Percentiles rank a stretch among this genome's conserved stretches.
These are phyloP conservation scores for Agaricus blazei DNA, from an alignment of 768 basidiomycete genomes.

Conservation along the genomic window DNA sequence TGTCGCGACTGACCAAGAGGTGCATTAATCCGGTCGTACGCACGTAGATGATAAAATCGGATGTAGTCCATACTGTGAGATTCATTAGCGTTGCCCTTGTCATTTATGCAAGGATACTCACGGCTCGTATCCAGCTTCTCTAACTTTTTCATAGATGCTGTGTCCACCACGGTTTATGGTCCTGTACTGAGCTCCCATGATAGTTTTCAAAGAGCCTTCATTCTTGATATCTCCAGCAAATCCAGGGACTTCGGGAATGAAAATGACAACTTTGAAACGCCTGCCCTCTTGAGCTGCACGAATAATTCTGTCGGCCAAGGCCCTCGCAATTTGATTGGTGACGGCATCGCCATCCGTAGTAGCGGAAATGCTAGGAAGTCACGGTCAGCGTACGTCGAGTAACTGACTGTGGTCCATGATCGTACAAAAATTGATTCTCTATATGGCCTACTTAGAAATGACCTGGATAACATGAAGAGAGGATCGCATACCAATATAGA, in stretches of 20 bases:
- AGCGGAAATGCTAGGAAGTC: conserved; percentile 62
- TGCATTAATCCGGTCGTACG: conserved; percentile 88
- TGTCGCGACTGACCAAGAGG: conserved; percentile 43
- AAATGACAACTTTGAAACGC: conserved; percentile 85
- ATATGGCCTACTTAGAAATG: conserved; percentile 11
- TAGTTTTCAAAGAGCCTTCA: conserved; percentile 61
- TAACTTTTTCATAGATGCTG: conserved; percentile 81
- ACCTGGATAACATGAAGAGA: neutral
- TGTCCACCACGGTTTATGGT: conserved; percentile 87
- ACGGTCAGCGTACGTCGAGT: neutral
- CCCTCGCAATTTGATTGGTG: conserved; percentile 77
- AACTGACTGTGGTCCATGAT: neutral
- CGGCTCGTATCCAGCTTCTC: conserved; percentile 76
- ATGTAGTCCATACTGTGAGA: conserved; percentile 69
- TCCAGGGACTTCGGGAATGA: conserved; percentile 89
- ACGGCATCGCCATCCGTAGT: conserved; percentile 62
- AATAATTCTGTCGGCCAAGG: conserved; percentile 81
- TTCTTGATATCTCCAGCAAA: conserved; percentile 80
- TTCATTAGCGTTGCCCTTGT: neutral
- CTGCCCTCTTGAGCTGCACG: conserved; percentile 62
- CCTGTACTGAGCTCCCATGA: conserved; percentile 85
- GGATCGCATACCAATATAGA: conserved; percentile 77
- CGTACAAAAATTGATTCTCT: conserved; percentile 89
- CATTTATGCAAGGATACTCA: conserved; percentile 28
- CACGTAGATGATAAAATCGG: conserved; percentile 86